Evolutionary conservation across 108 stramenopile species (phyloP), one percentile per base, ranked within the genome.

Genomic region (Hondaea fermentalgiana): DNA sequence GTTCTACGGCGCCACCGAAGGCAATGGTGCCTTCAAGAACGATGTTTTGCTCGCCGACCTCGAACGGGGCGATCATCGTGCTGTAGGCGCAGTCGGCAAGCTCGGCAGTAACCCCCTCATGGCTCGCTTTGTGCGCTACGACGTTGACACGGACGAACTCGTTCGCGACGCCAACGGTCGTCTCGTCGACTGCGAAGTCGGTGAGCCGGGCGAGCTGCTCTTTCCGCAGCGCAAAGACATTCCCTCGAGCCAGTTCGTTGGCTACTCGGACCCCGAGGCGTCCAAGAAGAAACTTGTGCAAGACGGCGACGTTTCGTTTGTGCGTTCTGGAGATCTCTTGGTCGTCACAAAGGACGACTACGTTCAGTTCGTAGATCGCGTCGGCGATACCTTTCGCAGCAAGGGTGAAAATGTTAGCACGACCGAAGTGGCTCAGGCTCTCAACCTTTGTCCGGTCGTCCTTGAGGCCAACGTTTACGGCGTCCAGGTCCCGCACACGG

Each of bases 381-480:
- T 93, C 51, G 94, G 94, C 23, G 94, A 94, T 60, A 94, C 93
- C 4, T 94, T 92, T 91, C 91, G 94, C 28, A 93, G 94, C 93
- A 93, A 93, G 72, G 94, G 94, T 5, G 93, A 94, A 88, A 94
- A 94, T 83, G 93, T 94, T 4, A 87, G 92, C 47, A 93, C 93
- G n/a, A 91, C 92, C 12, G 93, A 94, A 88, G 92, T 94, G 23
- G 92, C 90, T 43, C 71, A 72, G 51, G 93, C 72, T 21, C 44
- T 94, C 25, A 55, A 87, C 57, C 23, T 55, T 8, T 90, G 55
- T n/a, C 72, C 89, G 0, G 89, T 51, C 5, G 42, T 93, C 10
- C 91, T 57, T 16, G 93, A 93, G 21, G 91, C 57, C 43, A 92
- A 89, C 16, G 93, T 93, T 3, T 93, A 93, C 59, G 93, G 93